phyloP scores from a whole-genome alignment of 345 rosid species.

The Bruguiera gymnorhiza region DNA sequence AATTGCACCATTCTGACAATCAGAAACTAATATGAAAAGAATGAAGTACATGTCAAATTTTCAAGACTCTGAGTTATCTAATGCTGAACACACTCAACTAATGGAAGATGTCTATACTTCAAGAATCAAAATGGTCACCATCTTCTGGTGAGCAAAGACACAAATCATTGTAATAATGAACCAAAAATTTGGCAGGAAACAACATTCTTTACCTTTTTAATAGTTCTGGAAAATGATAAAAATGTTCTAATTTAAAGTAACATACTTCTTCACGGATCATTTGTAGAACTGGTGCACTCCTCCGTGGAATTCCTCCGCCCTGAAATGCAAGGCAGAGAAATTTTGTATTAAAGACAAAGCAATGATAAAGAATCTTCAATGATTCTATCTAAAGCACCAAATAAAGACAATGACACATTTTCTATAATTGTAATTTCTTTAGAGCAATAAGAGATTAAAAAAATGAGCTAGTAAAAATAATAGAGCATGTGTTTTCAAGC shows the following conservation, averaged over 20 bases:
- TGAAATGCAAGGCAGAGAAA: slow-evolving; percentile 26
- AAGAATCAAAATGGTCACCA: not conserved
- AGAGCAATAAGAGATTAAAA: too few species aligned
- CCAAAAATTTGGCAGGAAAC: not conserved
- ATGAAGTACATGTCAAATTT: not conserved
- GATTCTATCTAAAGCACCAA: too few species aligned
- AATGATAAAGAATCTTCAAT: not conserved
- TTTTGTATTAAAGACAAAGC: not conserved
- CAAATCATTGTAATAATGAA: not conserved
- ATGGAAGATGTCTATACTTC: not conserved
- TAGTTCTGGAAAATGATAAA: not conserved
- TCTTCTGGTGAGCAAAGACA: not conserved
- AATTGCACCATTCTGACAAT: too few species aligned
- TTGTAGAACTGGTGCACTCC: slow-evolving; percentile 76
- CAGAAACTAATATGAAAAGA: too few species aligned
- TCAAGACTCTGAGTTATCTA: not conserved
- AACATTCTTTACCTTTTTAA: not conserved
- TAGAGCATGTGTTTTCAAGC: too few species aligned
- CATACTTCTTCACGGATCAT: slow-evolving; percentile 82
- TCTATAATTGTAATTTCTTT: too few species aligned
- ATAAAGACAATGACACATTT: too few species aligned
- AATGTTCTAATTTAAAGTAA: not conserved
- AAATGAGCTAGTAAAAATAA: too few species aligned
- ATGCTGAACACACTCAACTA: not conserved
- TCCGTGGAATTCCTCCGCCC: slow-evolving; percentile 94